A percentile compares a stretch with the other conserved stretches of the same genome.
Evolutionary conservation across 805 yeast genomes (phyloP).

Genomic region (Candida khao-thaluensis): DNA sequence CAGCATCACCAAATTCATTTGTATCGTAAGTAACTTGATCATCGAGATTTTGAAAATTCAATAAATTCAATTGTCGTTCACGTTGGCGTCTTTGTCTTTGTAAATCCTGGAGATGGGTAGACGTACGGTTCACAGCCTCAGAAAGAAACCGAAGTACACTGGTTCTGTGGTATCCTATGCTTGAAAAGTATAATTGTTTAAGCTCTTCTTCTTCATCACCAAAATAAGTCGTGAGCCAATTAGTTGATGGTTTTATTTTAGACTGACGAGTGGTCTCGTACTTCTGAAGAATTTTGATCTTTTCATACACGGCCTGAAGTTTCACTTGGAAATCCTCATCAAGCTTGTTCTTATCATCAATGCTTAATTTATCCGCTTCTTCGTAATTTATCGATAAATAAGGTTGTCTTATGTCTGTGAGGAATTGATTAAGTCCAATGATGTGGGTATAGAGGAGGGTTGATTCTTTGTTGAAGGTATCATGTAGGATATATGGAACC

Average conservation of each 20-base stretch:
- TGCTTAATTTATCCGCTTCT: conserved; percentile 28
- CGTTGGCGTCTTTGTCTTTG: conserved; percentile 50
- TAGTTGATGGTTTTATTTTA: conserved; percentile 14
- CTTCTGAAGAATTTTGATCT: conserved; percentile 47
- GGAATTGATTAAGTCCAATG: conserved; percentile 30
- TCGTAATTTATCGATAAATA: conserved; percentile 26
- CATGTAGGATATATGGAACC: conserved; percentile 22
- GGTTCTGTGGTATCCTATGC: conserved; percentile 45
- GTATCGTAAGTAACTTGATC: conserved; percentile 14
- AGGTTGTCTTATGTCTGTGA: conserved; percentile 23
- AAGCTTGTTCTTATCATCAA: conserved; percentile 51
- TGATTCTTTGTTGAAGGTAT: conserved; percentile 44
- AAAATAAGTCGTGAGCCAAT: conserved; percentile 21
- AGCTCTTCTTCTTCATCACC: conserved; percentile 35
- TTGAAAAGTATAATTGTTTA: conserved; percentile 29
- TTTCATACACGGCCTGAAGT: conserved; percentile 50
- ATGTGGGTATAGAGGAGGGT: conserved; percentile 33
- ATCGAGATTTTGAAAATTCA: conserved; percentile 42
- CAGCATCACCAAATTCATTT: not conserved
- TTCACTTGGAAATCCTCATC: conserved; percentile 55
- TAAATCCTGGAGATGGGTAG: conserved; percentile 46
- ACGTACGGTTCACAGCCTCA: conserved; percentile 40
- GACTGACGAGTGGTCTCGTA: conserved; percentile 51
- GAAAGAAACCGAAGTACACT: conserved; percentile 51
- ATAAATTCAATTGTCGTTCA: conserved; percentile 31